Conservation (phyloP, 2,329 filamentous ascomycete species). For the Ophioceras dolichostomum region DNA sequence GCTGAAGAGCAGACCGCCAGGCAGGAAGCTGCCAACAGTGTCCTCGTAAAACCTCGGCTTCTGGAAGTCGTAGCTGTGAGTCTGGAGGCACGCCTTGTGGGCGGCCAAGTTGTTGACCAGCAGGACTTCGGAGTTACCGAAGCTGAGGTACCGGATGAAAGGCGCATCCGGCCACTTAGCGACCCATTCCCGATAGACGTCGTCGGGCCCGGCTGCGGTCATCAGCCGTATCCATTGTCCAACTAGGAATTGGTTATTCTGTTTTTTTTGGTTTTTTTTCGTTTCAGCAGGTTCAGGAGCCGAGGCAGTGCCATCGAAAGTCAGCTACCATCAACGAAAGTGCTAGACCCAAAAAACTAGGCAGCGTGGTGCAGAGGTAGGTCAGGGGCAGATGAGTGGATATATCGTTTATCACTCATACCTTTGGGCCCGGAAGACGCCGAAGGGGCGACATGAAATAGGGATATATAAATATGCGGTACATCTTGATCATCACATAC, state of each 20-base stretch:
- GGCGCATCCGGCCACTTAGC: conserved; percentile 11
- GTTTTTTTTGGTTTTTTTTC: background rate
- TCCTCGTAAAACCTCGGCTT: conserved; percentile 20
- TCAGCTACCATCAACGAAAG: too few species aligned
- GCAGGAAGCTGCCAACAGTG: conserved; percentile 19
- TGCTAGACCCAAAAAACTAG: too few species aligned
- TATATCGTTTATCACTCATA: too few species aligned
- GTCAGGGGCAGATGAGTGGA: too few species aligned
- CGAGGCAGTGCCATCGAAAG: too few species aligned
- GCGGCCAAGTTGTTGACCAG: conserved; percentile 23
- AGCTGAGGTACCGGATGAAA: conserved; percentile 23
- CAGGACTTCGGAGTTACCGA: conserved; percentile 22
- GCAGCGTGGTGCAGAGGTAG: too few species aligned
- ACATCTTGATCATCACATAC: conserved; percentile 11
- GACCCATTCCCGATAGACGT: conserved; percentile 6
- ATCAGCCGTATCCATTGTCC: conserved; percentile 6
- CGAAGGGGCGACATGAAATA: conserved; percentile 28
- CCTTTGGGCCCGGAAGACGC: conserved; percentile 29
- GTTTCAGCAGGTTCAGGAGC: too few species aligned
- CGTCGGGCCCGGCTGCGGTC: conserved; percentile 4
- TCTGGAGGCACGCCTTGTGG: conserved; percentile 23
- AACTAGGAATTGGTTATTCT: conserved; percentile 6
- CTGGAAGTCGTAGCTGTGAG: conserved; percentile 23
- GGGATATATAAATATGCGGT: conserved; percentile 27
- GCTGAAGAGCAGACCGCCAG: conserved; percentile 19